Conservation (phyloP, 768 basidiomycete genomes). For the Boletus reticuloceps region DNA sequence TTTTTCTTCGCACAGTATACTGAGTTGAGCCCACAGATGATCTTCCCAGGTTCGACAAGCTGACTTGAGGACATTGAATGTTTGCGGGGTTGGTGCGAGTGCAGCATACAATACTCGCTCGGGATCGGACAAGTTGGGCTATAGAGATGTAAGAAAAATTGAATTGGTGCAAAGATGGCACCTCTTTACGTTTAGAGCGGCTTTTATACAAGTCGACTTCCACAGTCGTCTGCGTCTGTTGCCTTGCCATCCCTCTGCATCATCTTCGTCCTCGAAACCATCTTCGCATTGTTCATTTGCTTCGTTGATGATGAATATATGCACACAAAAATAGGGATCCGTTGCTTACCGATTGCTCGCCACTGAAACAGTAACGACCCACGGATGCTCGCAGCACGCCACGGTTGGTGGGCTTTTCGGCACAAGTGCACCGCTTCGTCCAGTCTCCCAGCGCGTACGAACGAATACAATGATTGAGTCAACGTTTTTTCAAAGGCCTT, state of each 20-base stretch:
- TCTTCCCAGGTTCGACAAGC: conserved; percentile 93
- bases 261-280: conserved; percentile 41
- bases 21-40: conserved; percentile 89
- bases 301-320: conserved; percentile 35
- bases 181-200: conserved; percentile 70
- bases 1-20: conserved; percentile 78
- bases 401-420: conserved; percentile 80
- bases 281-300: conserved; percentile 52
- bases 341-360: conserved; percentile 60
- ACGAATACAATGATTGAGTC: conserved; percentile 73
- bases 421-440: conserved; percentile 85
- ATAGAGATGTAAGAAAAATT: conserved; percentile 5
- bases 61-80: conserved; percentile 60
- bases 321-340: not conserved
- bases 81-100: conserved; percentile 70
- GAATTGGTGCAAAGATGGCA: not conserved
- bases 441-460: conserved; percentile 80
- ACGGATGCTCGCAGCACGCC: conserved; percentile 87
- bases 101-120: conserved; percentile 91
- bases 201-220: conserved; percentile 81
- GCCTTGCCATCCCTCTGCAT: conserved; percentile 60
- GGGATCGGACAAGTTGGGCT: conserved; percentile 59
- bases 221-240: conserved; percentile 78
- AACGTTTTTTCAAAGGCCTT: conserved; percentile 82
- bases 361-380: conserved; percentile 80